These are phyloP conservation scores for Phytophthora sansomeana DNA, from an alignment of 352 stramenopile species.

Conservation along the genomic window DNA sequence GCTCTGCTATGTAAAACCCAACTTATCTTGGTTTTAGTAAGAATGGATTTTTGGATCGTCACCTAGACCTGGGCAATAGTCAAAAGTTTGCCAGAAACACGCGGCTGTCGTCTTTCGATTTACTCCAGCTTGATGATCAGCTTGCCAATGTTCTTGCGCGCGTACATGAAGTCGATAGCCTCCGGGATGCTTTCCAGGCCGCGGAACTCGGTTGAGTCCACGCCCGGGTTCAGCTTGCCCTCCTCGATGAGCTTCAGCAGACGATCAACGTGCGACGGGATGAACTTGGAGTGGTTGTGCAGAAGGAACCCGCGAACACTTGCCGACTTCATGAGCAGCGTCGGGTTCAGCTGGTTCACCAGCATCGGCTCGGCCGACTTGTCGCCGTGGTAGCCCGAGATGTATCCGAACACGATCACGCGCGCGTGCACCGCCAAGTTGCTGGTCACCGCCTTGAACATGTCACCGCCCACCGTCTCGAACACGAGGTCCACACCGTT, in stretches of 20 bases:
- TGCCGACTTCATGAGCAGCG: constrained; percentile 32
- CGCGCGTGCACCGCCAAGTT: constrained; percentile 32
- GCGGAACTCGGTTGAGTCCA: constrained; percentile 31
- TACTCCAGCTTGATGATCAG: constrained; percentile 35
- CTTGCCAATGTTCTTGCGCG: constrained; percentile 39
- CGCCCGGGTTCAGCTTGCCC: constrained; percentile 25
- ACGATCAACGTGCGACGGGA: constrained; percentile 31
- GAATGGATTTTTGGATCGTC: background rate
- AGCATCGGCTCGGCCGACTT: constrained; percentile 35
- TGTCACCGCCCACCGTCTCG: constrained; percentile 35
- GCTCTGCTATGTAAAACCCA: constrained; percentile 3
- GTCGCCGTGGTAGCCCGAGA: constrained; percentile 35
- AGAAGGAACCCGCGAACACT: constrained; percentile 34
- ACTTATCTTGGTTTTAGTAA: constrained; percentile 5
- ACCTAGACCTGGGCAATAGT: background rate
- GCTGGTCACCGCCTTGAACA: constrained; percentile 31
- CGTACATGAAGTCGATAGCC: constrained; percentile 41
- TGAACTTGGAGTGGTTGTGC: constrained; percentile 28
- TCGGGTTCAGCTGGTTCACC: constrained; percentile 32
- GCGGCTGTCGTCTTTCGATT: background rate
- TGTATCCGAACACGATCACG: constrained; percentile 38
- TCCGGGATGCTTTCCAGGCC: constrained; percentile 35
- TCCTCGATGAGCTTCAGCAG: constrained; percentile 25
- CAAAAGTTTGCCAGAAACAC: constrained; percentile 10
- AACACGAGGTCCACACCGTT: constrained; percentile 36